Conservation (phyloP, 2,329 filamentous ascomycete genomes). For the Curvularia hawaiiensis region DNA sequence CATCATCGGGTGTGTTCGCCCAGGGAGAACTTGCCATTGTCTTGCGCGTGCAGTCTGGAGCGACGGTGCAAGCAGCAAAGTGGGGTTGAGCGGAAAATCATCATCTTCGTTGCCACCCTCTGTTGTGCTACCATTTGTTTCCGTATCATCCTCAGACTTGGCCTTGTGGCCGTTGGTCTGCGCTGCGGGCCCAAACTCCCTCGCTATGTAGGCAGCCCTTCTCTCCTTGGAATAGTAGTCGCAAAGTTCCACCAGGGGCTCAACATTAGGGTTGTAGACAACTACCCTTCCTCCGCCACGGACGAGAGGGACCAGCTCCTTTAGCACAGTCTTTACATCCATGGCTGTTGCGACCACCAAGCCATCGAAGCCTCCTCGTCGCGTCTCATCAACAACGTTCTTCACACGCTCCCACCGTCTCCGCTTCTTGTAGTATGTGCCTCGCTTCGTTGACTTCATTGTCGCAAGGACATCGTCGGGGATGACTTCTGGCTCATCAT, state of each 20-base stretch:
- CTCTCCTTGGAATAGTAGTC: conserved; percentile 85
- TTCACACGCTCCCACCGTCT: conserved; percentile 77
- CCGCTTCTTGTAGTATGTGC: conserved; percentile 87
- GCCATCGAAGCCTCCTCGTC: conserved; percentile 79
- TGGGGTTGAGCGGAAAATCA: conserved; percentile 88
- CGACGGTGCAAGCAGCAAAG: conserved; percentile 76
- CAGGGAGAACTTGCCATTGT: conserved; percentile 89
- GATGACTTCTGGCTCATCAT: conserved; percentile 68
- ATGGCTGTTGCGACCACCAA: conserved; percentile 82
- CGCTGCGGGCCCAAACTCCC: conserved; percentile 30
- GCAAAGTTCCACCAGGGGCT: conserved; percentile 76
- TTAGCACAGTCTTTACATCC: conserved; percentile 78
- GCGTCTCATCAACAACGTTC: conserved; percentile 74
- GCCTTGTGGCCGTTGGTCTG: conserved; percentile 17
- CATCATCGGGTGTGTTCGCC: conserved; percentile 93
- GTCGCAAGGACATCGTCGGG: conserved; percentile 65
- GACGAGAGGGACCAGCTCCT: conserved; percentile 77
- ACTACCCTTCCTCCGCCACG: conserved; percentile 83
- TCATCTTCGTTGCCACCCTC: conserved; percentile 44
- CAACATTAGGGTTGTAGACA: conserved; percentile 81
- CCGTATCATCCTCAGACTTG: conserved; percentile 23
- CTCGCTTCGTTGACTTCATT: conserved; percentile 82
- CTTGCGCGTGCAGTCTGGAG: conserved; percentile 81
- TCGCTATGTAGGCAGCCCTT: conserved; percentile 67
- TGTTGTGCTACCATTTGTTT: conserved; percentile 19